A percentile compares a stretch with the other conserved stretches of the same genome.
Evolutionary conservation across 192 early-diverging fungal genomes (phyloP).

Genomic region (Mycoemilia scoparia): DNA sequence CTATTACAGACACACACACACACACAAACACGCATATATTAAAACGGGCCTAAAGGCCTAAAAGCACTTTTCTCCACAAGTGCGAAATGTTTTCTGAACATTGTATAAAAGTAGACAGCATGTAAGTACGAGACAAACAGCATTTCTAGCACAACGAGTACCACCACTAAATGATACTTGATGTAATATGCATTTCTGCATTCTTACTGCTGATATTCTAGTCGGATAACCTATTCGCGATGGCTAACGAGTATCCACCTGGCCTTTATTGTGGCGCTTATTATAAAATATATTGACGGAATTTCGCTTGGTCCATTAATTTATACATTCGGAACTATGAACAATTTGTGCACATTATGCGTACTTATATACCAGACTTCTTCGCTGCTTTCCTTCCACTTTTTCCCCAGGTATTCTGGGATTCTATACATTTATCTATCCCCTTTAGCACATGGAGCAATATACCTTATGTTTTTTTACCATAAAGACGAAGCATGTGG

Average conservation of each 20-base stretch:
- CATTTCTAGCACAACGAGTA: no score
- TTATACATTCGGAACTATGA: slow-evolving; percentile 16
- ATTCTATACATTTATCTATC: slow-evolving; percentile 14
- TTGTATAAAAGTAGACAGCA: no score
- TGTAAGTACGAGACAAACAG: no score
- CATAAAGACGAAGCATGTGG: slow-evolving; percentile 4
- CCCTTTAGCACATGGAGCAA: slow-evolving; percentile 27
- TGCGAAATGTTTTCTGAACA: no score
- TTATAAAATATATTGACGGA: slow-evolving; percentile 11
- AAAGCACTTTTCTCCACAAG: no score
- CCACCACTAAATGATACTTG: no score
- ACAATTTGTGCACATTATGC: slow-evolving; percentile 11
- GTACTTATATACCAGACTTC: slow-evolving; percentile 18
- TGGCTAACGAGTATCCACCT: slow-evolving; percentile 20
- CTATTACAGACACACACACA: no score
- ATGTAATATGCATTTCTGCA: slow-evolving; percentile 8
- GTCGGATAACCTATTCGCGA: slow-evolving; percentile 18
- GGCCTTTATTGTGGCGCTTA: slow-evolving; percentile 8
- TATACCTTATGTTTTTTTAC: slow-evolving; percentile 18
- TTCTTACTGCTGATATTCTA: slow-evolving; percentile 11
- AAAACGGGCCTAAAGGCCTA: no score
- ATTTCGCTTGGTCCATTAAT: slow-evolving; percentile 13
- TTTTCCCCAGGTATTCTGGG: slow-evolving; percentile 15
- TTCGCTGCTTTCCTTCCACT: slow-evolving; percentile 20
- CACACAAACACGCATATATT: no score